Base-by-base conservation (phyloP, 169 alveolate species). In the Eimeria necatrix region DNA sequence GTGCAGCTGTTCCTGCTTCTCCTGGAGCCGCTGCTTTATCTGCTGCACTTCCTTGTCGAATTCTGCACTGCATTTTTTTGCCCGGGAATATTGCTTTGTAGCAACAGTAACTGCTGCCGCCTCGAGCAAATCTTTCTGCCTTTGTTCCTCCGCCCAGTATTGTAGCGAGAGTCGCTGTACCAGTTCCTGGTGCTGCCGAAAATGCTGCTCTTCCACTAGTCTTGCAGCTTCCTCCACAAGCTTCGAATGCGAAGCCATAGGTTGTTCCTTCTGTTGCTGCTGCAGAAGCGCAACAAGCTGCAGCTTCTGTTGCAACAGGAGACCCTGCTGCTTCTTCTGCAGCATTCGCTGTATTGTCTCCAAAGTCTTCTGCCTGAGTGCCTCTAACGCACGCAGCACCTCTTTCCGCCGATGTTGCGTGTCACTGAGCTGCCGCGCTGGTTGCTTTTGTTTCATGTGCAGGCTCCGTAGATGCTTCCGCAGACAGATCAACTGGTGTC, bases 241-340 rank as follows among this genome's bases (percentile, higher is more conserved):
- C 56, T 18, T 60, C 41, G 14, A 61, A 24, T 86, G 68, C 32
- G 81, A n/a, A 0, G 22, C 84, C 52, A 9, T 5, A 68, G 84
- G 60, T 22, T 48, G 70, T 48, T 20, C 93, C 4, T 41, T 8
- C 85, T 74, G 71, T 48, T 68, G 68, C 93, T 46, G 84, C 84
- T 64, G 84, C 71, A 86, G 84, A 64, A 86, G 93, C 81, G 51
- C 60, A 60, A 52, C 93, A 24, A 86, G 71, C 59, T 64, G 84
- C 84, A 46, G 93, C 84, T 86, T 81, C 70, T 68, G 84, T 83
- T 64, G 93, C 70, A 41, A 70, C 83, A 64, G 70, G 48, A 64
- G 68, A 10, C 60, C 92, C 51, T 84, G 92, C 92, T 84, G 92
- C 80, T 84, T 49, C 60, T 84, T 74, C 61, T 84, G 92, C 78